Percentiles rank a stretch among this genome's conserved stretches.
These are phyloP conservation scores for Saposhnikovia divaricata DNA, from an alignment of 129 eudicot species.

Conservation along the genomic window DNA sequence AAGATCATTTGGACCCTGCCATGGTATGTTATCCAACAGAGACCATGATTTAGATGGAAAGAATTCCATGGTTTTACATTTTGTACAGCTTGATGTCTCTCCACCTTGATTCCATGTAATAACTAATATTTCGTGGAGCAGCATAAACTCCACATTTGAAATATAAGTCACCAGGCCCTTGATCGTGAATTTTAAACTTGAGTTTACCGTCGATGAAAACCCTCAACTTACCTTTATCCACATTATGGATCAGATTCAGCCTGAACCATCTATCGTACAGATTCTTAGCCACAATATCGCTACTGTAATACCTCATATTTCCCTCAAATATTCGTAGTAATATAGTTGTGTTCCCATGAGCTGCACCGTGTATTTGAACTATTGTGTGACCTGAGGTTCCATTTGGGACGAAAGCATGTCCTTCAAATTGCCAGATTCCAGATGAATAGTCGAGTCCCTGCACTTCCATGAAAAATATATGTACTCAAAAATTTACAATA, in stretches of 20 bases:
- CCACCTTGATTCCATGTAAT: conserved; percentile 47
- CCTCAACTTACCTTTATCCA: conserved; percentile 24
- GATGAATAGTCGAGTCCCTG: conserved; percentile 45
- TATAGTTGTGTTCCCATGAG: conserved; percentile 10
- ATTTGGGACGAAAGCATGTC: conserved; percentile 34
- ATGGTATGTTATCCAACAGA: no score
- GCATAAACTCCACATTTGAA: conserved; percentile 50
- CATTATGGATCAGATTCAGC: conserved; percentile 39
- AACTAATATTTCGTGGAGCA: conserved; percentile 25
- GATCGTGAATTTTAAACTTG: conserved; percentile 28
- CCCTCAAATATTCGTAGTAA: conserved; percentile 20
- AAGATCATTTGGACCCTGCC: no score
- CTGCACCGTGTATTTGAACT: conserved; percentile 46
- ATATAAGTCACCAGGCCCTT: conserved; percentile 34
- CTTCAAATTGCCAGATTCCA: conserved; percentile 55
- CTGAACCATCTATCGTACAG: conserved; percentile 41
- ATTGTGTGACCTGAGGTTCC: conserved; percentile 46
- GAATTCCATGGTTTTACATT: conserved; percentile 4
- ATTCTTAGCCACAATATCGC: conserved; percentile 21
- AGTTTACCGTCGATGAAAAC: conserved; percentile 25
- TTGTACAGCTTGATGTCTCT: conserved; percentile 31
- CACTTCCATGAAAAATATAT: no score
- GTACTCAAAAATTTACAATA: no score
- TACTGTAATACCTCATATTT: conserved; percentile 23
- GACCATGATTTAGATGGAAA: no score